phyloP scores from a whole-genome alignment of 1,284 basidiomycete genomes.

The Apiotrichum mycotoxinovorans region DNA sequence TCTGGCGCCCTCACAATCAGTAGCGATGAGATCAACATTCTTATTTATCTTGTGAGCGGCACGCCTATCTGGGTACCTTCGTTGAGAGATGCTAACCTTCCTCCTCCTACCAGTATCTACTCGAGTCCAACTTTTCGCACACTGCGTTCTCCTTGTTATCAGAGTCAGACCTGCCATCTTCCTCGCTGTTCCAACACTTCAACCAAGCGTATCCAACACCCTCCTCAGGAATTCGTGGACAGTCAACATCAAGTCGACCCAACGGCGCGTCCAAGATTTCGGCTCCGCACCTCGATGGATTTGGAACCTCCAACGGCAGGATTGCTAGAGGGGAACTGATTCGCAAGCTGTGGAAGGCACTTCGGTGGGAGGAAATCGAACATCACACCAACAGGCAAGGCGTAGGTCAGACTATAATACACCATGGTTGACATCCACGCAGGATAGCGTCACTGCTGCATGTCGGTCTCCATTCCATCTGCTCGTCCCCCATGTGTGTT shows the following conservation, averaged over 20 bases:
- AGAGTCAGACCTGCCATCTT: slow-evolving; percentile 39
- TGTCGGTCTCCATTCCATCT: slow-evolving; percentile 44
- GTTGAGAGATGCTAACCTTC: neutral
- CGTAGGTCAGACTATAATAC: neutral
- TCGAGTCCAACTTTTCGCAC: slow-evolving; percentile 46
- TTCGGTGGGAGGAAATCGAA: slow-evolving; percentile 46
- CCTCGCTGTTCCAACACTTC: slow-evolving; percentile 42
- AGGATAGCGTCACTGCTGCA: slow-evolving; percentile 1
- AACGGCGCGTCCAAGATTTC: slow-evolving; percentile 9
- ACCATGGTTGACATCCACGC: neutral
- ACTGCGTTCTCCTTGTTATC: slow-evolving; percentile 43
- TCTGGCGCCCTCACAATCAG: slow-evolving; percentile 30
- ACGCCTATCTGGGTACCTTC: neutral
- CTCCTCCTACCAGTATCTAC: slow-evolving; percentile 33
- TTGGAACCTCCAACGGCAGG: slow-evolving; percentile 13
- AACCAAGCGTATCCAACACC: slow-evolving; percentile 33
- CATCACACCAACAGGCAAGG: slow-evolving; percentile 24
- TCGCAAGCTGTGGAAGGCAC: slow-evolving; percentile 43
- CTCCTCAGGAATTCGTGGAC: neutral
- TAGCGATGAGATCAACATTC: slow-evolving; percentile 46
- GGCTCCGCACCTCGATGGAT: neutral
- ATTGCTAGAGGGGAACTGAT: slow-evolving; percentile 43
- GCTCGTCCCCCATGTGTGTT: slow-evolving; percentile 38
- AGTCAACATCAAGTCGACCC: slow-evolving; percentile 10
- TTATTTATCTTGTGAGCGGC: slow-evolving; percentile 38